Base-by-base conservation (phyloP, 768 basidiomycete species). In the Lentinus tigrinus region DNA sequence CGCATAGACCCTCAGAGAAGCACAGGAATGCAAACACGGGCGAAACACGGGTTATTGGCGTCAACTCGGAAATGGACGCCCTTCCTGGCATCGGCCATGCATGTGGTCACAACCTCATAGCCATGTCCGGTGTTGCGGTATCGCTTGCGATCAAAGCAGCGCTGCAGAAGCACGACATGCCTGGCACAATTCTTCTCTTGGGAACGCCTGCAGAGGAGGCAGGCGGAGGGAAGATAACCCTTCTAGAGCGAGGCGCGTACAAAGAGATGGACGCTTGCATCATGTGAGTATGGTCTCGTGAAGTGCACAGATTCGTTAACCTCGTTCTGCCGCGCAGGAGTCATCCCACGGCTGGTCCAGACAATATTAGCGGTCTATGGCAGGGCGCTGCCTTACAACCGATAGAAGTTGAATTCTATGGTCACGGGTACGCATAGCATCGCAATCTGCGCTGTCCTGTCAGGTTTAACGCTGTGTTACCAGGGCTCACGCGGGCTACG, bases 101-200 rank as follows among this genome's bases (percentile, higher is more conserved):
- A 0, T 93, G 91, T 67, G 91, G 91, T 0, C 91, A 93, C 71
- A 92, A 93, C 70, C 77, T 93, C 61, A 92, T 92, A 63, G 91
- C 91, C 46, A 81, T 87, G 64, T 83, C 84, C 61, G 91, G 90
- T 39, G 83, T 89, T 34, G 91, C 86, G 37, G 75, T 86, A 43
- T 89, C 90, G 28, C 71, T 93, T 54, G 88, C 88, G 34, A 78
- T 92, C 52, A 87, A 86, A 69, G 78, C 83, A 51, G 89, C 87
- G 26, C 68, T 93, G 60, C 74, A 84, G 71, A 75, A 79, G 52
- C 83, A 85, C 69, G 74, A 83, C 64, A 75, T 88, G 43, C 65
- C 84, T 28, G 91, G 89, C 7, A 91, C 79, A 54, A 73, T 93
- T 37, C 74, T 93, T 56, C 77, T 93, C 24, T 78, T 93, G 9